Evolutionary conservation across 371 early-diverging fungal genomes (phyloP).

Genomic region (Lichtheimia ornata): DNA sequence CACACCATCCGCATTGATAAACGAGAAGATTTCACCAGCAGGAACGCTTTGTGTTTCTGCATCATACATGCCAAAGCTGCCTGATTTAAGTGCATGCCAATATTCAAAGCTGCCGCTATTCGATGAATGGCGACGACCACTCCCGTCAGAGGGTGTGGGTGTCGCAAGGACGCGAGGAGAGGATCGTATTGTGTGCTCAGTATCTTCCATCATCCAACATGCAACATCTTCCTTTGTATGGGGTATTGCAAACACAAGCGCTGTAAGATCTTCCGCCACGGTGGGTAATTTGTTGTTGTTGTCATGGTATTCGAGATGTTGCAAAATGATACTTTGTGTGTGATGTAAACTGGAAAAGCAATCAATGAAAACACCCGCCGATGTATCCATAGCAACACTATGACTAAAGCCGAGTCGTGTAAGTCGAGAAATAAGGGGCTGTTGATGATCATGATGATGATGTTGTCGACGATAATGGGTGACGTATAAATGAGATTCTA

Average conservation of each 20-base stretch:
- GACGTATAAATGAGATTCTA: slow-evolving; percentile 74
- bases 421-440: slow-evolving; percentile 37
- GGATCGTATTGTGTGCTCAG: too few relatives aligned
- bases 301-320: slow-evolving; percentile 17
- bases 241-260: too few relatives aligned
- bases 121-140: neutral
- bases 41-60: slow-evolving; percentile 6
- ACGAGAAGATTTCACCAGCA: slow-evolving; percentile 15
- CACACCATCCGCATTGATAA: slow-evolving; percentile 25
- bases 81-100: neutral
- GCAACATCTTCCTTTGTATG: too few relatives aligned
- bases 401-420: slow-evolving; percentile 65
- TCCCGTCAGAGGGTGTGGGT: neutral
- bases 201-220: too few relatives aligned
- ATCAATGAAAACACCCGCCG: slow-evolving; percentile 52
- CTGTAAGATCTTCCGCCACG: slow-evolving; percentile 1
- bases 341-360: slow-evolving; percentile 56
- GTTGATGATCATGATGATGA: slow-evolving; percentile 19
- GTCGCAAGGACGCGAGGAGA: neutral
- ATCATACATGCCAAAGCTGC: neutral
- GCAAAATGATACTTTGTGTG: slow-evolving; percentile 26
- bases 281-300: neutral
- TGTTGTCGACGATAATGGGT: slow-evolving; percentile 42
- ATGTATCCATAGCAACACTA: slow-evolving; percentile 44
- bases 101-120: slow-evolving; percentile 5